Evolutionary conservation across 331 rosid species (phyloP).

Genomic region (Cydonia oblonga): DNA sequence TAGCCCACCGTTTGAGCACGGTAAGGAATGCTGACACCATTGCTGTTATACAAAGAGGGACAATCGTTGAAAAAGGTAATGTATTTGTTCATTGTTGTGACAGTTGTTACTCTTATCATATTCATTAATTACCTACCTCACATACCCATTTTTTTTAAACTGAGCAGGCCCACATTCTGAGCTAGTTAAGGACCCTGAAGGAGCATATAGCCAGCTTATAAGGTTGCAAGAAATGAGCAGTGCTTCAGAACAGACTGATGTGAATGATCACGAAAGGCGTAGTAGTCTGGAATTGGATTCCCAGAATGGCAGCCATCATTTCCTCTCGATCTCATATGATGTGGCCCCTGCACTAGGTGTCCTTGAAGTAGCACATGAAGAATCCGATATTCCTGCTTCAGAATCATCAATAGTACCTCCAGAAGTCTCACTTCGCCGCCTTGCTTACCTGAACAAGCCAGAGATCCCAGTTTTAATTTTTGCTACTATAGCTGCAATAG

Average conservation of each 20-base stretch:
- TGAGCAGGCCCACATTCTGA: slow-evolving; percentile 43
- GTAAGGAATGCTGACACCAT: slow-evolving; percentile 53
- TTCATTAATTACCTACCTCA: neutral
- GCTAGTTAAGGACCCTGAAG: slow-evolving; percentile 34
- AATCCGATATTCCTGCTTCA: slow-evolving; percentile 11
- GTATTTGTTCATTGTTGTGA: neutral
- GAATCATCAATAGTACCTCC: slow-evolving; percentile 15
- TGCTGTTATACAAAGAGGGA: slow-evolving; percentile 60
- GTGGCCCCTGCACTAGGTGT: slow-evolving; percentile 13
- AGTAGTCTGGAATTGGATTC: neutral
- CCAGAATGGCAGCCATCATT: slow-evolving; percentile 29
- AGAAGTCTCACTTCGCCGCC: slow-evolving; percentile 39
- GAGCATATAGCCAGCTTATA: slow-evolving; percentile 67
- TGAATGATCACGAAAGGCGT: slow-evolving; percentile 11
- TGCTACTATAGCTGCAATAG: slow-evolving; percentile 44
- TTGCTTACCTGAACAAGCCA: slow-evolving; percentile 70
- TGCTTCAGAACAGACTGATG: slow-evolving; percentile 1
- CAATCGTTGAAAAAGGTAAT: slow-evolving; percentile 52
- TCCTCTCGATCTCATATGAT: slow-evolving; percentile 24
- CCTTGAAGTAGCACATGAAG: slow-evolving; percentile 10
- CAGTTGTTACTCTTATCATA: too few relatives aligned
- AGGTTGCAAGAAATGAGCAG: slow-evolving; percentile 41
- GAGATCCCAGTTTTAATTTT: slow-evolving; percentile 50
- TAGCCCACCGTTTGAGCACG: slow-evolving; percentile 70
- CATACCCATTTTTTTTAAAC: neutral